These are phyloP conservation scores for Fraxinus platypoda DNA, from an alignment of 305 asterid species.

Conservation along the genomic window DNA sequence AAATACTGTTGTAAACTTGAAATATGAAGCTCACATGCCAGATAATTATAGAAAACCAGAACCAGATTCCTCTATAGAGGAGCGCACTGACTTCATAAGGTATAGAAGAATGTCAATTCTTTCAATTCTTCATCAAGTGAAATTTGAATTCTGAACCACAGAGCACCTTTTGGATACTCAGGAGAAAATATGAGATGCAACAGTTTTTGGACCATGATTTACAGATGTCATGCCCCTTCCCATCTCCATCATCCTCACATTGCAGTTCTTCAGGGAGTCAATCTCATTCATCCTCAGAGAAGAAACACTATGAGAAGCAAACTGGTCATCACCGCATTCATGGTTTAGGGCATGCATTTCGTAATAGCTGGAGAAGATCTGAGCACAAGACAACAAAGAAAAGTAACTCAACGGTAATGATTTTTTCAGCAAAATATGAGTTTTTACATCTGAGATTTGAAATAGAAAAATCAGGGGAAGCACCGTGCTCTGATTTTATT, in stretches of 20 bases:
- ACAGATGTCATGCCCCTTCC: constrained; percentile 21
- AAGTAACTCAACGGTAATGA: constrained; percentile 54
- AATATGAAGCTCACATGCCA: constrained; percentile 56
- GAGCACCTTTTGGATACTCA: constrained; percentile 25
- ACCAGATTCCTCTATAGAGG: constrained; percentile 46
- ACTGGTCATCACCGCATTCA: constrained; percentile 39
- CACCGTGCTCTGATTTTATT: neutral
- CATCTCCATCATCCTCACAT: constrained; percentile 16
- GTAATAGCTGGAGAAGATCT: constrained; percentile 60
- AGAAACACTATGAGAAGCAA: constrained; percentile 32
- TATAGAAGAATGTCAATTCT: constrained; percentile 7
- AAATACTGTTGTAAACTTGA: constrained; percentile 44
- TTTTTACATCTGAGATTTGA: neutral
- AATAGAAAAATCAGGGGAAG: neutral
- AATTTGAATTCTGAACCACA: constrained; percentile 10
- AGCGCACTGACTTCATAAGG: constrained; percentile 57
- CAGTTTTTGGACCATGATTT: constrained; percentile 27
- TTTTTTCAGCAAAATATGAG: constrained; percentile 9
- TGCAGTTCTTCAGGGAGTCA: constrained; percentile 18
- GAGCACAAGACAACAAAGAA: constrained; percentile 50
- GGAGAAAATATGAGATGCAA: constrained; percentile 50
- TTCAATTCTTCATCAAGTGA: neutral
- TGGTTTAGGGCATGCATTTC: constrained; percentile 59
- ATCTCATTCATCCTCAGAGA: constrained; percentile 23
- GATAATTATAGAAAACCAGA: constrained; percentile 40